Base-by-base conservation (phyloP, 805 yeast genomes). In the Danielia reshetovae region DNA sequence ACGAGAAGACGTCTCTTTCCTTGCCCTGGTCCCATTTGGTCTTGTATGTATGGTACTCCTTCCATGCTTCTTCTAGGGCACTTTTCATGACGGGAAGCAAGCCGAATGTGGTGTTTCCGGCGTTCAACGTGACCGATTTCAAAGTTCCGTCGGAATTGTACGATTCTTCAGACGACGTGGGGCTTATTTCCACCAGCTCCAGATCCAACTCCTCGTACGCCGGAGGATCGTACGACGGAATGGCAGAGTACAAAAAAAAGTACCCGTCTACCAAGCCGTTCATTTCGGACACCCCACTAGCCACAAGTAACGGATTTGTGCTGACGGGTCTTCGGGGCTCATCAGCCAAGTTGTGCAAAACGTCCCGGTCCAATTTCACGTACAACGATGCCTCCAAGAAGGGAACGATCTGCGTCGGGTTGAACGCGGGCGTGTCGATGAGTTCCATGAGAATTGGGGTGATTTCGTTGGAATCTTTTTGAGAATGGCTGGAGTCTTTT, bases 211-310 rank as follows among this genome's bases (percentile, higher is more conserved):
- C 61, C 10, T 68, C 70, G 46, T 81, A 81, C 0, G 66, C 57
- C 1, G 89, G 89, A 1, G 86, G 86, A 30, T 63, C 65, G 21
- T 63, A 46, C 15, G 74, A 68, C 0, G 94, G 93, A 2, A 83
- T 74, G 2, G 85, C 80, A 36, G 80, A 73, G 54, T 82, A 84
- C 30, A 80, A 77, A 24, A 81, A 67, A 27, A 81, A 64, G 53
- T 84, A 84, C 0, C 89, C 90, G 52, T 81, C 82, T n/a, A 84
- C 72, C 21, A 75, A 68, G 4, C 88, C 89, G 51, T 84, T 82
- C 46, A 84, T 57, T 40, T 82, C 90, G 27, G 85, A 74, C 4
- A 88, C 85, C 1, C 93, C 93, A 24, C 86, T 78, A 4, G 87
- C 90, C 3, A 81, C 85, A 9, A 84, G 55, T 36, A 84, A 54